These are phyloP conservation scores for Petunia secreta DNA, from an alignment of 257 asterid species.

Conservation along the genomic window DNA sequence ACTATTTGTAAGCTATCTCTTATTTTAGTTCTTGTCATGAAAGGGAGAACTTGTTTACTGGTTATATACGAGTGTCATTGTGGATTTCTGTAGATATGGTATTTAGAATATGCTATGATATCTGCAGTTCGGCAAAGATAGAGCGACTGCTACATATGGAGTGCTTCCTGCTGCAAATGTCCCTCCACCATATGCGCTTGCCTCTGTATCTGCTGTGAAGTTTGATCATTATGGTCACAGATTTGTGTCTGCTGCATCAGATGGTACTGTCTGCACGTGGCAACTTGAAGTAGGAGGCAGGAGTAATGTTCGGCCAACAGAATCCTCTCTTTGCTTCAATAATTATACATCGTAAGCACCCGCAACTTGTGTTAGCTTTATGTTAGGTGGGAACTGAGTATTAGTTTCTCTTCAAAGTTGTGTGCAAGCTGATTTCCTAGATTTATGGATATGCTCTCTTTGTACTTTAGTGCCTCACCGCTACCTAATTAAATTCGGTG, in stretches of 20 bases:
- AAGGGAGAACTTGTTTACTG: neutral
- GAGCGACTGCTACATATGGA: constrained; percentile 93
- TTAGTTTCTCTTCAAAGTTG: constrained; percentile 2
- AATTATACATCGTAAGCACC: constrained; percentile 79
- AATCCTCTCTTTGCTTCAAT: constrained; percentile 86
- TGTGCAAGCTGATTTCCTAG: neutral
- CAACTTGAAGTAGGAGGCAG: constrained; percentile 99
- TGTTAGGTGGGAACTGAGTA: constrained; percentile 22
- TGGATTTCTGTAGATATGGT: constrained; percentile 21
- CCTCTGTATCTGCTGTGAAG: constrained; percentile 83
- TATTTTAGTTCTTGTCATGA: constrained; percentile 16
- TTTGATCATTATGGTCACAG: constrained; percentile 94
- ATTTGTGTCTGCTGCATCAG: constrained; percentile 88
- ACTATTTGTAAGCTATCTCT: neutral
- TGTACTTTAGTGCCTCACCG: constrained; percentile 12
- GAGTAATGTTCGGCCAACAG: constrained; percentile 86
- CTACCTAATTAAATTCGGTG: neutral
- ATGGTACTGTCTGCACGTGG: constrained; percentile 98
- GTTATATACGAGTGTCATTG: neutral
- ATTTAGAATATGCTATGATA: constrained; percentile 35
- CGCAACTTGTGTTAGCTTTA: neutral
- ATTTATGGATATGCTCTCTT: neutral
- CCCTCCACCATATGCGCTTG: constrained; percentile 89
- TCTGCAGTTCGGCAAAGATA: constrained; percentile 89
- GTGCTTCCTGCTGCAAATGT: constrained; percentile 98